Conservation (phyloP, 2,329 filamentous ascomycete genomes). For the Metarhizium album region DNA sequence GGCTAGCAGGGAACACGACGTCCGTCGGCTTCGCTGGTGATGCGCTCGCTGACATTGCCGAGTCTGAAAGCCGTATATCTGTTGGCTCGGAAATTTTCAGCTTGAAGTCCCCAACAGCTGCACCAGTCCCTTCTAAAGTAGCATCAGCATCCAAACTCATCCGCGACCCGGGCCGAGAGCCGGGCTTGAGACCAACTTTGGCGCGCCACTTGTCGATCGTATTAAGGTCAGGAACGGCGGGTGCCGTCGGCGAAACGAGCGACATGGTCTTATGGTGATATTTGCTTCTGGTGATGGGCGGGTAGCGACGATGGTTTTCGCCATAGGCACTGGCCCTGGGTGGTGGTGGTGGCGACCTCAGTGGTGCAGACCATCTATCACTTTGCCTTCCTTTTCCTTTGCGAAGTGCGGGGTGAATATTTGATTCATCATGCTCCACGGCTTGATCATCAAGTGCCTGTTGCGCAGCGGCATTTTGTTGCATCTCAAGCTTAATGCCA, state of each 20-base stretch:
- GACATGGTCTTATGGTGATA: slow-evolving; percentile 16
- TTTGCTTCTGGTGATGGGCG: slow-evolving; percentile 26
- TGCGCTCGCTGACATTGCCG: neutral
- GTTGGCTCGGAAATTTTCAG: neutral
- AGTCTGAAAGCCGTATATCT: neutral
- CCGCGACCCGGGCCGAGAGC: slow-evolving; percentile 1
- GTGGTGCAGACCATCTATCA: slow-evolving; percentile 17
- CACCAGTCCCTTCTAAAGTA: neutral
- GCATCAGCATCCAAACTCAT: neutral
- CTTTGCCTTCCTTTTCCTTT: slow-evolving; percentile 13
- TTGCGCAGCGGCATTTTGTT: slow-evolving; percentile 23
- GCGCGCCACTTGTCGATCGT: slow-evolving; percentile 23
- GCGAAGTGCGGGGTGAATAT: slow-evolving; percentile 25
- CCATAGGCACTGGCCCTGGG: slow-evolving; percentile 7
- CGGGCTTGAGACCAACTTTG: slow-evolving; percentile 15
- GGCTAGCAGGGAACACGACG: neutral
- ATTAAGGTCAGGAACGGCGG: slow-evolving; percentile 19
- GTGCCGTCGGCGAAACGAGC: slow-evolving; percentile 17
- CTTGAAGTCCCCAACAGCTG: neutral
- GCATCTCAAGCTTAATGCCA: slow-evolving; percentile 29
- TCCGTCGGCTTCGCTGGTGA: neutral
- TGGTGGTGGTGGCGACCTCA: slow-evolving; percentile 15
- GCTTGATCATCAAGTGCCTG: slow-evolving; percentile 16
- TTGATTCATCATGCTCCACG: slow-evolving; percentile 15
- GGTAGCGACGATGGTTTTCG: slow-evolving; percentile 22